Percentiles rank a stretch among this genome's conserved stretches.
These are phyloP conservation scores for Hymenoscyphus linearis DNA, from an alignment of 2,329 filamentous ascomycete genomes.

Conservation along the genomic window DNA sequence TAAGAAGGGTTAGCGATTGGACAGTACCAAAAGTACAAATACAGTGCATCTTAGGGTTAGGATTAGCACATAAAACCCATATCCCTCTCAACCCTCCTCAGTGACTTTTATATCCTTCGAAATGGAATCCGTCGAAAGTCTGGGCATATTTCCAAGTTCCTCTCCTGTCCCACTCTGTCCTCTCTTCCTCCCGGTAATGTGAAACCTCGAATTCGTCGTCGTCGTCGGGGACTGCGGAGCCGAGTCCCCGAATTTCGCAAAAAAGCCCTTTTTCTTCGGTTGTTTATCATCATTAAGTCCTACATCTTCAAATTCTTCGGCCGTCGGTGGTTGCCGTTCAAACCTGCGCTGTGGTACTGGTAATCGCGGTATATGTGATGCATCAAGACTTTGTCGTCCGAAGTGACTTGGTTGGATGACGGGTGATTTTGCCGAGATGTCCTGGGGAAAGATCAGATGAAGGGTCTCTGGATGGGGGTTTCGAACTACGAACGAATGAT, in stretches of 20 bases:
- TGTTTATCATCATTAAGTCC: constrained; percentile 70
- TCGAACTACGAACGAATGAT: constrained; percentile 70
- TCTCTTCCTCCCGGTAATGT: constrained; percentile 66
- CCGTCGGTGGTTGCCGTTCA: constrained; percentile 56
- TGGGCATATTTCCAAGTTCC: constrained; percentile 60
- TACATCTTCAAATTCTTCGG: constrained; percentile 89
- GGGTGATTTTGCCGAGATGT: constrained; percentile 84
- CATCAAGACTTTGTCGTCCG: constrained; percentile 76
- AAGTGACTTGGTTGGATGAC: constrained; percentile 55
- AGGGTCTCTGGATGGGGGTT: constrained; percentile 4
- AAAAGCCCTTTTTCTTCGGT: constrained; percentile 67
- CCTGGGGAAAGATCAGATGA: constrained; percentile 47
- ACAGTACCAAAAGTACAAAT: constrained; percentile 9
- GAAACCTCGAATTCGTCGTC: constrained; percentile 51
- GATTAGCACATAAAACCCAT: too few relatives aligned
- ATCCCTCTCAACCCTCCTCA: constrained; percentile 27
- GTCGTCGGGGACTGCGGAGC: constrained; percentile 36
- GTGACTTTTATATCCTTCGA: constrained; percentile 21
- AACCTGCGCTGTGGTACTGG: constrained; percentile 56
- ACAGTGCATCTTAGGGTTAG: neutral
- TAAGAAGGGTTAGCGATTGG: constrained; percentile 8
- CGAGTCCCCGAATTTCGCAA: constrained; percentile 70
- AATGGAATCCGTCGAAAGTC: constrained; percentile 18
- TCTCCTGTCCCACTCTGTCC: constrained; percentile 65
- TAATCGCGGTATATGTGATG: constrained; percentile 57